phyloP scores from a whole-genome alignment of 306 rosid genomes.

The Prosopis cineraria region DNA sequence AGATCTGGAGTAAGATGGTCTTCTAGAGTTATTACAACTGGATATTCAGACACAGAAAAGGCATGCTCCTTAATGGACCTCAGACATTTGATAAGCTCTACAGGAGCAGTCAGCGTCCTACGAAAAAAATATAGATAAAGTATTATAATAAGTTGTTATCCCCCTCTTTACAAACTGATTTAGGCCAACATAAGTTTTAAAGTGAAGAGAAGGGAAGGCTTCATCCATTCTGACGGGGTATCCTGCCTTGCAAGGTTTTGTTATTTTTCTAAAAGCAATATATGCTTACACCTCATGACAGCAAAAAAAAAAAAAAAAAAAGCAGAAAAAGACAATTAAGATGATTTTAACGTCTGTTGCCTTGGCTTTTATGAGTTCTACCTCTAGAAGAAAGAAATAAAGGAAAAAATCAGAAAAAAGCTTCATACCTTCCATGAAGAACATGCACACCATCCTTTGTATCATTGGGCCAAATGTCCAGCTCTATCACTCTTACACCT shows the following conservation, averaged over 20 bases:
- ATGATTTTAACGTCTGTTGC: not conserved
- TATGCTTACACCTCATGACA: slow-evolving; percentile 25
- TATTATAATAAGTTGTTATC: not conserved
- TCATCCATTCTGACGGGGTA: slow-evolving; percentile 22
- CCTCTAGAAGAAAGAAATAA: not conserved
- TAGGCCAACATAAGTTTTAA: slow-evolving; percentile 11
- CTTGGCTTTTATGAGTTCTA: not conserved
- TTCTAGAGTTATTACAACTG: slow-evolving; percentile 90
- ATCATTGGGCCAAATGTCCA: slow-evolving; percentile 97
- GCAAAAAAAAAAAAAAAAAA: slow-evolving; percentile 1
- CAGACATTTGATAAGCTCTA: slow-evolving; percentile 85
- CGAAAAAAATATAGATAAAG: slow-evolving; percentile 11
- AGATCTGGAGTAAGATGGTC: slow-evolving; percentile 94
- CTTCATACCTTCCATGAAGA: slow-evolving; percentile 79
- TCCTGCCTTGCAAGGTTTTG: not conserved
- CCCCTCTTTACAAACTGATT: slow-evolving; percentile 2
- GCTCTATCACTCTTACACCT: slow-evolving; percentile 95
- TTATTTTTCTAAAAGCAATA: not conserved
- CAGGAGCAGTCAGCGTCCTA: slow-evolving; percentile 96
- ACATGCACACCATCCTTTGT: slow-evolving; percentile 75
- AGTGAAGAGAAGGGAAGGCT: slow-evolving; percentile 18
- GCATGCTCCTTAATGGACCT: slow-evolving; percentile 82
- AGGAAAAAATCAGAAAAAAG: not conserved
- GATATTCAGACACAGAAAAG: slow-evolving; percentile 81
- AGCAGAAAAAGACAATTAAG: slow-evolving; percentile 18